These are phyloP conservation scores for Penicillium diatomitis DNA, from an alignment of 495 filamentous ascomycete genomes.

Conservation along the genomic window DNA sequence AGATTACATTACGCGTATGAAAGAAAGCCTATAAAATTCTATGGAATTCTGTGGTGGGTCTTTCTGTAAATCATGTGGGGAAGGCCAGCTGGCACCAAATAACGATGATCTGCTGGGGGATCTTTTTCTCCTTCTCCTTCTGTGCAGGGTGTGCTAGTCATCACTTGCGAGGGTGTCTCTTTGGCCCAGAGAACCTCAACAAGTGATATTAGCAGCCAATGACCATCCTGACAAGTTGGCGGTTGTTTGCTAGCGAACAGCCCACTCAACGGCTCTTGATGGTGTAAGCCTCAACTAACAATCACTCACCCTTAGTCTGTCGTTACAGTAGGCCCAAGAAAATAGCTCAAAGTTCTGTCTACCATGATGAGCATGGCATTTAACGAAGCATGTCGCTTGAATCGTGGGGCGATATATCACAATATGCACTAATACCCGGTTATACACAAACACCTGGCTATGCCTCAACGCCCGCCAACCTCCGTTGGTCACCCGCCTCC, in stretches of 20 bases:
- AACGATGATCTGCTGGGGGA: conserved; percentile 3
- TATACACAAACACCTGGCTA: too few relatives aligned
- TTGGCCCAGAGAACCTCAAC: conserved; percentile 8
- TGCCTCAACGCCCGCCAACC: neutral
- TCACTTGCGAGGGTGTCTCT: conserved; percentile 5
- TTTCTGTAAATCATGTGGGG: neutral
- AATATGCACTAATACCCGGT: conserved; percentile 4
- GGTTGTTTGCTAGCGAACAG: conserved; percentile 7
- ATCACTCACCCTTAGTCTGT: conserved; percentile 7
- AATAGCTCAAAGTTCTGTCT: conserved; percentile 13
- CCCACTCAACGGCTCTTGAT: conserved; percentile 3
- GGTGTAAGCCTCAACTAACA: conserved; percentile 9
- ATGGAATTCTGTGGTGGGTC: too few relatives aligned
- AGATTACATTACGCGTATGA: too few relatives aligned
- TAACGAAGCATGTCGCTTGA: conserved; percentile 2
- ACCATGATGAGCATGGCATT: conserved; percentile 5
- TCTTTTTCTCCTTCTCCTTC: conserved; percentile 3
- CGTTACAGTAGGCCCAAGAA: conserved; percentile 3
- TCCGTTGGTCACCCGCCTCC: neutral
- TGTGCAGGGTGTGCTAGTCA: conserved; percentile 3
- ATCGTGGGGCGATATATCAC: conserved; percentile 4
- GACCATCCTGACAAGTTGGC: conserved; percentile 1
- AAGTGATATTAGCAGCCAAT: conserved; percentile 5
- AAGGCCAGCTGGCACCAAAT: conserved; percentile 1
- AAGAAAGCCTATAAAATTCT: too few relatives aligned